phyloP scores from a whole-genome alignment of 495 filamentous ascomycete genomes.

The Aspergillus bertholletiae region DNA sequence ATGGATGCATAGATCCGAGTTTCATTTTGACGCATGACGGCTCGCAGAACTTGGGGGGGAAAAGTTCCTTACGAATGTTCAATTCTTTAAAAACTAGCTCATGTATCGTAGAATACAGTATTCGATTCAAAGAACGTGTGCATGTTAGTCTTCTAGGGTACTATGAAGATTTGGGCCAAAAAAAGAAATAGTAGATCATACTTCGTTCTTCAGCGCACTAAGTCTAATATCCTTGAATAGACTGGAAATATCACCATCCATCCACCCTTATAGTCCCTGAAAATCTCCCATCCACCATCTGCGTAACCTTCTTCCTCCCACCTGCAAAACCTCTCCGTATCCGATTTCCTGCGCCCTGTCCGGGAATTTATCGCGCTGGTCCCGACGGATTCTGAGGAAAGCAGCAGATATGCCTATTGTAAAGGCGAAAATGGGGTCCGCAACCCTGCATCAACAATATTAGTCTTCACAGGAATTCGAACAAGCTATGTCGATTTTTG shows the following conservation, averaged over 20 bases:
- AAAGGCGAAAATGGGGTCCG: slow-evolving; percentile 85
- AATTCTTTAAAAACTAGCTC: slow-evolving; percentile 1
- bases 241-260: not conserved
- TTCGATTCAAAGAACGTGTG: not conserved
- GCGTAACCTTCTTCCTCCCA: slow-evolving; percentile 31
- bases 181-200: no score
- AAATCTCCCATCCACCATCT: slow-evolving; percentile 48
- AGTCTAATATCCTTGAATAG: no score
- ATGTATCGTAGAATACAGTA: not conserved
- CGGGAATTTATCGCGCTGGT: slow-evolving; percentile 62
- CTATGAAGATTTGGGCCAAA: no score
- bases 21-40: slow-evolving; percentile 30
- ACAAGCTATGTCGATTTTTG: not conserved
- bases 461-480: not conserved
- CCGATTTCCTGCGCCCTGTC: slow-evolving; percentile 32
- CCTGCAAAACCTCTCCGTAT: slow-evolving; percentile 24
- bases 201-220: no score
- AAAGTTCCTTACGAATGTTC: slow-evolving; percentile 23
- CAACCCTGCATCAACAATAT: slow-evolving; percentile 43
- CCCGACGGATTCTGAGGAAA: slow-evolving; percentile 63
- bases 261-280: slow-evolving; percentile 28
- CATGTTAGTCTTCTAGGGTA: no score
- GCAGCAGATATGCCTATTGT: slow-evolving; percentile 67
- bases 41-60: slow-evolving; percentile 21
- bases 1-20: slow-evolving; percentile 46